A percentile compares a stretch with the other conserved stretches of the same genome.
Evolutionary conservation across 768 basidiomycete species (phyloP).

Genomic region (Boletellus sp.): DNA sequence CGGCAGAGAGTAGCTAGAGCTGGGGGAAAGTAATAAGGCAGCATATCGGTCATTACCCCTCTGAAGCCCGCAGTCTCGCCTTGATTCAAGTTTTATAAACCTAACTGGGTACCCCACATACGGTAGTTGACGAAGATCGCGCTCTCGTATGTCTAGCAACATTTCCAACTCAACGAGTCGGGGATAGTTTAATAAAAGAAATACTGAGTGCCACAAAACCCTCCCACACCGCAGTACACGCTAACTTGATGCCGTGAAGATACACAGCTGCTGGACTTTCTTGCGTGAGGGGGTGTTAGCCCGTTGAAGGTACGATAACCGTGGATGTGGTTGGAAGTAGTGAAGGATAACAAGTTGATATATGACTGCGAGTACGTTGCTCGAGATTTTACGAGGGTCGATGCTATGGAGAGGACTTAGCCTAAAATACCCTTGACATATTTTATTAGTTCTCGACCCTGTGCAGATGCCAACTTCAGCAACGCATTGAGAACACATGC

Average conservation of each 20-base stretch:
- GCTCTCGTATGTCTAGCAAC: too few relatives aligned
- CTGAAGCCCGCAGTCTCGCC: neutral
- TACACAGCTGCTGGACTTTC: too few relatives aligned
- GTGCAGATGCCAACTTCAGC: slow-evolving; percentile 4
- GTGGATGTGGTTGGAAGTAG: neutral
- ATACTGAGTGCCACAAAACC: too few relatives aligned
- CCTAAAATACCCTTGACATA: slow-evolving; percentile 69
- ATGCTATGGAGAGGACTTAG: slow-evolving; percentile 29
- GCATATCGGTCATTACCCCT: neutral
- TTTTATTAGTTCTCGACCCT: slow-evolving; percentile 69
- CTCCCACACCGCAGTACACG: too few relatives aligned
- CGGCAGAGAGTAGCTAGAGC: neutral
- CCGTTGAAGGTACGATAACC: neutral
- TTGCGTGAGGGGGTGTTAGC: too few relatives aligned
- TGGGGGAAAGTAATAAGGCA: slow-evolving; percentile 2
- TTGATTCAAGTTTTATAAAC: neutral
- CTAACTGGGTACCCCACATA: too few relatives aligned
- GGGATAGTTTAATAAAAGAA: too few relatives aligned
- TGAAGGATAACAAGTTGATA: neutral
- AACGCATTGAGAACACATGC: slow-evolving; percentile 6
- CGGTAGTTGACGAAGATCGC: too few relatives aligned
- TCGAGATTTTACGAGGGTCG: neutral
- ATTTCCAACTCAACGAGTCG: too few relatives aligned
- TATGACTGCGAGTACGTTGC: slow-evolving; percentile 1
- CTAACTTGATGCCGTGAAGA: too few relatives aligned